phyloP scores from a whole-genome alignment of 1,284 basidiomycete species.

The Singerocomus inundabilis region DNA sequence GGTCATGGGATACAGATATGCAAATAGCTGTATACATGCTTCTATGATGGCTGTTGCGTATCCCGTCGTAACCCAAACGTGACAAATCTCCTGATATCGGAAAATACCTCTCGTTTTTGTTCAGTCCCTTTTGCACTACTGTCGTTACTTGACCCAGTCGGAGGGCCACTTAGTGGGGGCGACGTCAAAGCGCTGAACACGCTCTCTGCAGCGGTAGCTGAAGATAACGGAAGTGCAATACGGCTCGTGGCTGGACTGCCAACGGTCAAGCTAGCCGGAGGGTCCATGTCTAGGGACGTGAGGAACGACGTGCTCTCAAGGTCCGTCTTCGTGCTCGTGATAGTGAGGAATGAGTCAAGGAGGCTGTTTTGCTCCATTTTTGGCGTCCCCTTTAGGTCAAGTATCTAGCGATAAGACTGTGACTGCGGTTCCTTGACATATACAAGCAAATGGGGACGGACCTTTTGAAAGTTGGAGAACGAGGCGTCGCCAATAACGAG shows the following conservation, averaged over 20 bases:
- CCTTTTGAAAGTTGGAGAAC: slow-evolving; percentile 98
- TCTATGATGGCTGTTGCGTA: slow-evolving; percentile 42
- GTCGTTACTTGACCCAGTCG: slow-evolving; percentile 48
- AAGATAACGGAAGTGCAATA: slow-evolving; percentile 47
- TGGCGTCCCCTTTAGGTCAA: slow-evolving; percentile 93
- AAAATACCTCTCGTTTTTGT: slow-evolving; percentile 75
- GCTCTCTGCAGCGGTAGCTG: slow-evolving; percentile 41
- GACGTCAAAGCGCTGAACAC: slow-evolving; percentile 59
- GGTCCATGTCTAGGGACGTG: slow-evolving; percentile 93
- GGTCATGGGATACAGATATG: not conserved
- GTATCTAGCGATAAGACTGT: slow-evolving; percentile 52
- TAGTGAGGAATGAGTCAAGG: slow-evolving; percentile 86
- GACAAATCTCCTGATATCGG: slow-evolving; percentile 81
- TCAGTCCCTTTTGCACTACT: slow-evolving; percentile 39
- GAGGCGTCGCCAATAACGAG: slow-evolving; percentile 89
- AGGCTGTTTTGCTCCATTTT: slow-evolving; percentile 85
- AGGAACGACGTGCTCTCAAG: slow-evolving; percentile 88
- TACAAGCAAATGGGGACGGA: slow-evolving; percentile 30
- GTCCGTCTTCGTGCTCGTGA: slow-evolving; percentile 86
- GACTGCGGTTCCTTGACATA: slow-evolving; percentile 10
- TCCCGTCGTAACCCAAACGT: slow-evolving; percentile 81
- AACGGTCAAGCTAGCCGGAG: slow-evolving; percentile 47
- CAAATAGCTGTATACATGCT: not conserved
- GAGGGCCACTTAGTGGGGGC: slow-evolving; percentile 54
- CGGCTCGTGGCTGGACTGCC: slow-evolving; percentile 60